Conservation (phyloP, 306 rosid genomes). For the Ormosia emarginata region DNA sequence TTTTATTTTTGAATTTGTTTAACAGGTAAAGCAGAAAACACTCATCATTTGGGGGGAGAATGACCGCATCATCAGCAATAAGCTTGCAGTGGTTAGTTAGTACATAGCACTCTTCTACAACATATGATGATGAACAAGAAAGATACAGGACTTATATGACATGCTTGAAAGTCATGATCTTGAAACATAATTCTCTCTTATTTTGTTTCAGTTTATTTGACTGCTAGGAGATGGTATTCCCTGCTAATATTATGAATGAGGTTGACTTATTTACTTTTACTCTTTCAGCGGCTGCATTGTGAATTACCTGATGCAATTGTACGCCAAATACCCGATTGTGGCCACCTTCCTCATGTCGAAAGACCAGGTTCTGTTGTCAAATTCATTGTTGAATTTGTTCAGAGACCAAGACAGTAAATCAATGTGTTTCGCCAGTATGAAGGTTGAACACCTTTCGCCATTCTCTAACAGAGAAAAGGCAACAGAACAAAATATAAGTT, state of each 20-base stretch:
- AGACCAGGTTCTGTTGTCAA: slow-evolving; percentile 49
- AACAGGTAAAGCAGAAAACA: slow-evolving; percentile 66
- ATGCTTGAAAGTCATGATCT: neutral
- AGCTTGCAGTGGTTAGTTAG: slow-evolving; percentile 68
- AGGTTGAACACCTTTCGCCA: neutral
- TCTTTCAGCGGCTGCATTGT: slow-evolving; percentile 59
- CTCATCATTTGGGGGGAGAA: slow-evolving; percentile 90
- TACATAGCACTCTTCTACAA: neutral
- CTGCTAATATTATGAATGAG: neutral
- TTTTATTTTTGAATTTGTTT: neutral
- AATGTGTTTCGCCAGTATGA: slow-evolving; percentile 18
- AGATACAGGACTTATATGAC: neutral
- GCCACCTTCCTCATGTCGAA: slow-evolving; percentile 78
- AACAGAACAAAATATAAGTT: neutral
- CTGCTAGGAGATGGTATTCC: neutral
- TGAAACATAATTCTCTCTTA: neutral
- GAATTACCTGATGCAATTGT: slow-evolving; percentile 59
- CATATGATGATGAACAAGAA: neutral
- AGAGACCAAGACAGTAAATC: slow-evolving; percentile 26
- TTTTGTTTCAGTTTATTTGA: neutral
- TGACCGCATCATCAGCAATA: slow-evolving; percentile 61
- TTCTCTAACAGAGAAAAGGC: neutral
- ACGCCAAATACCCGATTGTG: slow-evolving; percentile 62
- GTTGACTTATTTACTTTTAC: neutral
- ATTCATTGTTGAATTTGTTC: slow-evolving; percentile 51